Base-by-base conservation (phyloP, 2,329 filamentous ascomycete genomes). In the Monilinia fructicola region DNA sequence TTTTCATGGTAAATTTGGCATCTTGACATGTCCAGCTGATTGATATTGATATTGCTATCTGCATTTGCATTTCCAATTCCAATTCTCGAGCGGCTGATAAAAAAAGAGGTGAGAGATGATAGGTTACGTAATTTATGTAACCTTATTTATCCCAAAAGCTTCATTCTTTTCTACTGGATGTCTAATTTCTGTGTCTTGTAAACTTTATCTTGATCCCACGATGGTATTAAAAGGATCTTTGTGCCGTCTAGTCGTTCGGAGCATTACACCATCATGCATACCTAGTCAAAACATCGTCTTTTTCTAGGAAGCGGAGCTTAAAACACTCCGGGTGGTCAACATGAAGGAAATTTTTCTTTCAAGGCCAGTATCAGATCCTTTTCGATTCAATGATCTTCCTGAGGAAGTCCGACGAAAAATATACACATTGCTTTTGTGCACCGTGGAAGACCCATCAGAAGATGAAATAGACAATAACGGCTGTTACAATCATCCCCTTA, bases 341-440 rank as follows among this genome's bases (percentile, higher is more conserved):
- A 42, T 56, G 14, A 16, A 21, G 14, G 12, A 28, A 21, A 12
- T 21, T 11, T 16, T 38, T 28, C 38, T n/a, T 18, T 56, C 2
- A 16, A 35, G 11, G 18, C 18, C 14, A 42, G 54, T 26, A 38
- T 42, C n/a, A 14, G 16, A n/a, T n/a, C 50, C n/a, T 16, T 54
- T 54, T n/a, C 50, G 4, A n/a, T 63, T 63, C 23, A 26, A 21
- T 53, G 50, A 31, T 42, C 50, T 46, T 14, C 60, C 50, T 2
- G 18, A 16, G 1, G 16, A 63, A 16, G 2, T 54, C 35, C 50
- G 60, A 23, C 23, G 54, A 50, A 3, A 63, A 16, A 54, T 63
- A 35, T 63, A 54, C 50, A 54, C 40, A 21, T 10, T 40, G 12
- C 48, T 63, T 16, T 28, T 54, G 23, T 63, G 60, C 48, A 28